Evolutionary conservation across 208 protist species (phyloP).

Genomic region (Wallacemonas sp.): DNA sequence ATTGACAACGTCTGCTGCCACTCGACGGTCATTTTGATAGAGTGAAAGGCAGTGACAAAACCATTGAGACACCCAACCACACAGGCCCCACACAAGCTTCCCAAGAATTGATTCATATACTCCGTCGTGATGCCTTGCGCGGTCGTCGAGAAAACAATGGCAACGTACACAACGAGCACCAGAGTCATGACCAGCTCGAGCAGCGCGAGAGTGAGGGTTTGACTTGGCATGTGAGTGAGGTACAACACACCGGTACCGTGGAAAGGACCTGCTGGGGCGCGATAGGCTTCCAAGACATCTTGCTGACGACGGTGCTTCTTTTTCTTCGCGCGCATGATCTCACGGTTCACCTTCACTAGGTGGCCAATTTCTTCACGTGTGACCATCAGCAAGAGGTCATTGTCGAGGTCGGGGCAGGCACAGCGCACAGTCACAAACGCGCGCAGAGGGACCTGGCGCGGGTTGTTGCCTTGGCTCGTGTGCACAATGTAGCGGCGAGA

Average conservation of each 20-base stretch:
- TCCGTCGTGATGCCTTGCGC: constrained; percentile 16
- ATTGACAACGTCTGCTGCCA: constrained; percentile 18
- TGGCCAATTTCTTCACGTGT: constrained; percentile 65
- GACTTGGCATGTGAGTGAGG: constrained; percentile 56
- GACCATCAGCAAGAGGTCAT: constrained; percentile 47
- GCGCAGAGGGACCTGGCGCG: constrained; percentile 51
- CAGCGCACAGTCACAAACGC: constrained; percentile 65
- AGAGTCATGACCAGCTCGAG: constrained; percentile 46
- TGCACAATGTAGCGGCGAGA: constrained; percentile 78
- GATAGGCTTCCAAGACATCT: constrained; percentile 35
- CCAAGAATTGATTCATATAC: constrained; percentile 37
- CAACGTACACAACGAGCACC: constrained; percentile 28
- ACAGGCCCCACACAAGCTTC: constrained; percentile 29
- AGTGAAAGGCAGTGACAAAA: constrained; percentile 41
- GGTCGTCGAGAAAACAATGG: constrained; percentile 26
- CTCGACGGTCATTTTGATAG: constrained; percentile 51
- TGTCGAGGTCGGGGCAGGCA: constrained; percentile 54
- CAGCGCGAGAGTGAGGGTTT: constrained; percentile 64
- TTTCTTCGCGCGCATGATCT: constrained; percentile 42
- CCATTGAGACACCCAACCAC: constrained; percentile 29
- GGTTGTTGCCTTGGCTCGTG: constrained; percentile 74
- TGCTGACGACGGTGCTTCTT: constrained; percentile 26
- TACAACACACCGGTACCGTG: constrained; percentile 60
- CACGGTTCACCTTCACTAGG: constrained; percentile 67
- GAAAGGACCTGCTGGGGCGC: constrained; percentile 45